phyloP scores from a whole-genome alignment of 805 yeast species.

The Saccharomycopsis sp. region DNA sequence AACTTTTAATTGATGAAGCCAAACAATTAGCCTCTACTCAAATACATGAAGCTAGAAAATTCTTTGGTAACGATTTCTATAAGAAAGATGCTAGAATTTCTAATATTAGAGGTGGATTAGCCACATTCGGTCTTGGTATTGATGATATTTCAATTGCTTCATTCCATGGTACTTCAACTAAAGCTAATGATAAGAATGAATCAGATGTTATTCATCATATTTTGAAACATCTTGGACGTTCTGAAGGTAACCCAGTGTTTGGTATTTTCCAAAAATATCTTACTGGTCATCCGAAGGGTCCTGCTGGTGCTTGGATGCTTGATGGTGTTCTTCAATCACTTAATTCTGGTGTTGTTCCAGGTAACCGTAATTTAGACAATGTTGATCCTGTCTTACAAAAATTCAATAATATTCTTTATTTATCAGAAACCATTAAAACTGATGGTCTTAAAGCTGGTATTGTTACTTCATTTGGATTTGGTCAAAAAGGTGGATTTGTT shows the following conservation, averaged over 20 bases:
- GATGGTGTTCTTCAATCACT: constrained; percentile 94
- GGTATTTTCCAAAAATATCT: constrained; percentile 99
- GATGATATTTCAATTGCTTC: constrained; percentile 96
- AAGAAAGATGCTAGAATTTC: constrained; percentile 87
- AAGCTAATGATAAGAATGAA: constrained; percentile 98
- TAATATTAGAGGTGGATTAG: constrained; percentile 94
- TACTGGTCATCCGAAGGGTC: constrained; percentile 99
- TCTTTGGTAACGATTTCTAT: constrained; percentile 95
- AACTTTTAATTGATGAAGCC: constrained; percentile 66
- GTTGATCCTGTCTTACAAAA: constrained; percentile 76
- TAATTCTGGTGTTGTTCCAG: constrained; percentile 91
- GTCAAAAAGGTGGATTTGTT: constrained; percentile 99
- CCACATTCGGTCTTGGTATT: constrained; percentile 82
- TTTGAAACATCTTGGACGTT: constrained; percentile 93
- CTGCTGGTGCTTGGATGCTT: constrained; percentile 99
- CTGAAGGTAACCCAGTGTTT: constrained; percentile 94
- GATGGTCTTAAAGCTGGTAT: constrained; percentile 97
- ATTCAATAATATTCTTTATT: constrained; percentile 83
- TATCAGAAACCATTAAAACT: constrained; percentile 86
- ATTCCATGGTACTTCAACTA: constrained; percentile 98
- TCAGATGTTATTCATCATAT: constrained; percentile 81
- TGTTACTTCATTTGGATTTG: constrained; percentile 96
- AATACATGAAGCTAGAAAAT: constrained; percentile 76
- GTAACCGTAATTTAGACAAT: constrained; percentile 98
- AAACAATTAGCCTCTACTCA: constrained; percentile 78